Evolutionary conservation across 2,329 filamentous ascomycete genomes (phyloP).

Genomic region (Paecilomyces fulvus): DNA sequence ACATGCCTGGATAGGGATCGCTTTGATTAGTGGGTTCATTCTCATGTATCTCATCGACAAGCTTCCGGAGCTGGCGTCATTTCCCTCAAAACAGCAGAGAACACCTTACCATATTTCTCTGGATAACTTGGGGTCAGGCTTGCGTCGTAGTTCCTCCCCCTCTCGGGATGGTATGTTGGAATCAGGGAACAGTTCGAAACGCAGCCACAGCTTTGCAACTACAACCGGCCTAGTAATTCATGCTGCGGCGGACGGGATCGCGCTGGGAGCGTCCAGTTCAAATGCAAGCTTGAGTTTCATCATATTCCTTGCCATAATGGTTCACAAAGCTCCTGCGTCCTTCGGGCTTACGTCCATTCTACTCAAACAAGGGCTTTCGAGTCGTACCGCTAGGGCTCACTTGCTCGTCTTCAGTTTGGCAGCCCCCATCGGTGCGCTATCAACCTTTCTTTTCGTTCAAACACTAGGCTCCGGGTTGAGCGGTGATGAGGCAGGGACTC

Average conservation of each 20-base stretch:
- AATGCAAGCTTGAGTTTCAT: conserved; percentile 75
- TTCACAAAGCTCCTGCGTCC: conserved; percentile 92
- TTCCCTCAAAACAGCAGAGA: conserved; percentile 52
- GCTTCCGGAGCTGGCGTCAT: conserved; percentile 63
- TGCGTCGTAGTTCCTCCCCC: conserved; percentile 36
- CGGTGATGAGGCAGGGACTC: conserved; percentile 50
- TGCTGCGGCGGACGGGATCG: conserved; percentile 88
- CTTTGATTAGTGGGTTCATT: conserved; percentile 79
- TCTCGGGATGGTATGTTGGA: conserved; percentile 31
- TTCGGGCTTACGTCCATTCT: conserved; percentile 89
- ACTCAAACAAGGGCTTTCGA: conserved; percentile 83
- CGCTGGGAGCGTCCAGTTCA: conserved; percentile 81
- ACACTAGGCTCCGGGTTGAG: conserved; percentile 51
- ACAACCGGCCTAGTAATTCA: conserved; percentile 95
- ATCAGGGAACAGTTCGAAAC: conserved; percentile 18
- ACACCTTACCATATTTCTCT: conserved; percentile 79
- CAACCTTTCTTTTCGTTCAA: conserved; percentile 73
- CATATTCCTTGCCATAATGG: conserved; percentile 92
- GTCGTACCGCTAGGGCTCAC: conserved; percentile 74
- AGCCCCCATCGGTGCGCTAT: conserved; percentile 74
- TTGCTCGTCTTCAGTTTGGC: conserved; percentile 86
- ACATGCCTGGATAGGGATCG: conserved; percentile 75
- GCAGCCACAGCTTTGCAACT: conserved; percentile 59
- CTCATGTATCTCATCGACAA: conserved; percentile 96
- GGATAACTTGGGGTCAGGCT: conserved; percentile 61